Evolutionary conservation across 352 stramenopile genomes (phyloP), one percentile per base, ranked within the genome.

Genomic region (Hyaloperonospora brassicae): DNA sequence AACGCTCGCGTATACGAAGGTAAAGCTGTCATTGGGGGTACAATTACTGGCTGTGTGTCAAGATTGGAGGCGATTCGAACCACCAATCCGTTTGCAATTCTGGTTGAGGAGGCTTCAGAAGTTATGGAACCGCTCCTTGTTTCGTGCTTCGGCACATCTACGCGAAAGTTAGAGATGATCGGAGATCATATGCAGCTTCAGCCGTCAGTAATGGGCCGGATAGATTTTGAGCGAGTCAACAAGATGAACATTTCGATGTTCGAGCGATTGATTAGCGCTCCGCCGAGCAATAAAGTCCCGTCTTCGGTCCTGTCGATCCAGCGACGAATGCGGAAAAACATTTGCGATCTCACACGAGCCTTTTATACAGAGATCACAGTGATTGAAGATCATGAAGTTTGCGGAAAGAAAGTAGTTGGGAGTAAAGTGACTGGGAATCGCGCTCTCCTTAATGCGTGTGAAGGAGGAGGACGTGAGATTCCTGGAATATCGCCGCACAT

Each of bases 161-260:
- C 81, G 1, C 73, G 77, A 44, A 95, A 96, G 42, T 46, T 96
- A 14, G 79, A 95, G 61, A 94, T 95, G 83, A 93, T 95, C 50
- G 86, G 86, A 10, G 86, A 96, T 42, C 84, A 96, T 50, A 63
- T 86, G 67, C 86, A 95, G 51, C 64, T 95, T 1, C 80, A 93
- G 31, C 86, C 86, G 5, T 85, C 72, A 6, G 68, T 95, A 10
- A 90, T 91, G 75, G 79, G 77, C 2, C 79, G 76, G 4, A 91
- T 88, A 52, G 84, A 94, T 52, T 96, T 93, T 50, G 77, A 92
- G 36, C 54, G 67, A 21, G 64, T 89, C 5, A 95, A 94, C 66
- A 85, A 86, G 57, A 87, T 96, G 25, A 93, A 93, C 51, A 79
- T 92, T 6, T 94, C 81, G 12, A 85, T 96, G 78, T 96, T 96